Evolutionary conservation across 768 basidiomycete species (phyloP), one percentile per base, ranked within the genome.

Genomic region (Boletus rubescentipes): DNA sequence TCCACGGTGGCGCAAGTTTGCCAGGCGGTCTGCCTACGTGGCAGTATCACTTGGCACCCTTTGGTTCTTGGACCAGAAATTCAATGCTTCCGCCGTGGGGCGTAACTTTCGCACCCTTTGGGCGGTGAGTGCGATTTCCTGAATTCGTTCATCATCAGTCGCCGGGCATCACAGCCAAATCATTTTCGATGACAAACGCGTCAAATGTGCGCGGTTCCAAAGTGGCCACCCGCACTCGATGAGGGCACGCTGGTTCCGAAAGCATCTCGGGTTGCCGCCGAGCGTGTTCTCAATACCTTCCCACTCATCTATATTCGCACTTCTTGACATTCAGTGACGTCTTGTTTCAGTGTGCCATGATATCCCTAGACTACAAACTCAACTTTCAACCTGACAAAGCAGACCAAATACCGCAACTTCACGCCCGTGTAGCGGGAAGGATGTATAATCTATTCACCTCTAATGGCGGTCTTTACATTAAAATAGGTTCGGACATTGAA

Each of bases 391-490:
- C 86, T 0, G 79, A 80, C 43, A 86, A 86, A 54, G 82, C 81
- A 1, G 82, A 89, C 26, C 71, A 77, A 46, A 94, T 96, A 64
- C 88, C 90, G 7, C 78, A 83, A 26, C 73, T 98, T 3, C 95
- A 98, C 58, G 82, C 90, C 59, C 83, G 95, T 40, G 91, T 94
- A 10, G 93, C 92, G 0, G 76, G 85, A 18, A 76, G 92, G 49
- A 75, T 98, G 54, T 86, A 83, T 57, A 73, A 86, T 65, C 77
- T 97, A 42, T 82, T 93, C 62, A 86, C 83, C 0, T 81, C 82
- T 37, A 96, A 96, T 70, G 89, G 91, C 9, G 90, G 91, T 7
- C 73, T 93, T 3, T 93, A 91, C 67, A 89, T 93, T 62, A 92
- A 93, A 68, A 86, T 92, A 41, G 90, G 88, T 77, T 45, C 52